Percentiles rank a stretch among this genome's conserved stretches.
These are phyloP conservation scores for Xylaria sp. DNA, from an alignment of 2,329 filamentous ascomycete genomes.

Conservation along the genomic window DNA sequence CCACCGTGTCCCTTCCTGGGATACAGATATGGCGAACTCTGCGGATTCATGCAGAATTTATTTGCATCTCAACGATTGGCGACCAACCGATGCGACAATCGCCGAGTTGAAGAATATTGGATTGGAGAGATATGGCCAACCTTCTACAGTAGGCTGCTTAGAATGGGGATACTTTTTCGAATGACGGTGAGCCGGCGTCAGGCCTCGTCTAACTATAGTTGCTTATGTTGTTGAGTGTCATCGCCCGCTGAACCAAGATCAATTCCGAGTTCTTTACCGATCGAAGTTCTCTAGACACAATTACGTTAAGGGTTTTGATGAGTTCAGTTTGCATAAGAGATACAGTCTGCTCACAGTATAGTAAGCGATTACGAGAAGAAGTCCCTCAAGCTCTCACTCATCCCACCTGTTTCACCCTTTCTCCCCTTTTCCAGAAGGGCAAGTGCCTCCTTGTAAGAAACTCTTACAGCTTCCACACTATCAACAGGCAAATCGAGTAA, in stretches of 20 bases:
- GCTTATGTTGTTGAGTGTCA: too few species aligned
- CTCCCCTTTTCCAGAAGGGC: conserved; percentile 23
- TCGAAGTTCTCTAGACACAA: too few species aligned
- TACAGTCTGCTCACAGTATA: neutral
- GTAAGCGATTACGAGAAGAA: conserved; percentile 23
- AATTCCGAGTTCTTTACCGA: too few species aligned
- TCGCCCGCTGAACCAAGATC: too few species aligned
- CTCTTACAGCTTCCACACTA: conserved; percentile 1
- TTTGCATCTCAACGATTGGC: conserved; percentile 1
- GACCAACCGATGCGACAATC: neutral
- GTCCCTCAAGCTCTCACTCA: conserved; percentile 22
- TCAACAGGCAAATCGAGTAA: conserved; percentile 12
- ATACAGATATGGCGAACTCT: neutral
- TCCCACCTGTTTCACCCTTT: conserved; percentile 23
- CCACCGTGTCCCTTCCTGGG: neutral
- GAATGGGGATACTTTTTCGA: neutral
- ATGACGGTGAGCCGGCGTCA: neutral
- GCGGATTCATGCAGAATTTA: neutral
- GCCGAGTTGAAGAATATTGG: conserved; percentile 3
- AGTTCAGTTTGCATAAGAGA: neutral
- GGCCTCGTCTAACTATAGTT: neutral
- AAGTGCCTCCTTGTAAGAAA: conserved; percentile 23
- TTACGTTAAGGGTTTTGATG: neutral
- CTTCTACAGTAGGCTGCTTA: conserved; percentile 6
- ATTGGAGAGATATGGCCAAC: neutral